Evolutionary conservation across 2,329 filamentous ascomycete species (phyloP).

Genomic region (Alternaria rosae): DNA sequence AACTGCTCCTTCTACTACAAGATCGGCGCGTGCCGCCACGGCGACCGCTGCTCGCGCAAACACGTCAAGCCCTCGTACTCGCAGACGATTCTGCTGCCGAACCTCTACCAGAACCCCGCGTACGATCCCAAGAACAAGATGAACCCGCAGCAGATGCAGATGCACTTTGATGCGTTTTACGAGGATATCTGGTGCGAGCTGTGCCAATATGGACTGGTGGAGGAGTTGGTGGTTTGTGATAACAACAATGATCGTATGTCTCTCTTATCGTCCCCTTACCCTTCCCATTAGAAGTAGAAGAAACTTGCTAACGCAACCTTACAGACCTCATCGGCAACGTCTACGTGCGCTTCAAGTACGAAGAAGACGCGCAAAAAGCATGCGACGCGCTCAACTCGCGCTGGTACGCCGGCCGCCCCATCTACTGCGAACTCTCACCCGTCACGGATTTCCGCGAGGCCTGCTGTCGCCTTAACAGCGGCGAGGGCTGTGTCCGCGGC

Average conservation of each 20-base stretch:
- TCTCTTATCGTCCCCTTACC: neutral
- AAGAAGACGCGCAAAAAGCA: slow-evolving; percentile 91
- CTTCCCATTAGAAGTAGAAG: too few relatives aligned
- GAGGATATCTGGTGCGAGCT: slow-evolving; percentile 99
- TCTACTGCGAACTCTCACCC: slow-evolving; percentile 96
- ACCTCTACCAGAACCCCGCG: slow-evolving; percentile 98
- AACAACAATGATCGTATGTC: slow-evolving; percentile 95
- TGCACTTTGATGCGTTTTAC: slow-evolving; percentile 99
- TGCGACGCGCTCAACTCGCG: slow-evolving; percentile 93
- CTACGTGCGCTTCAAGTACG: slow-evolving; percentile 99
- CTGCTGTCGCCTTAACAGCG: slow-evolving; percentile 91
- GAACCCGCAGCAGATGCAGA: slow-evolving; percentile 94
- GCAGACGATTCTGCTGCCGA: slow-evolving; percentile 96
- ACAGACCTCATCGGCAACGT: slow-evolving; percentile 96
- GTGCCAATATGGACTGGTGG: slow-evolving; percentile 95
- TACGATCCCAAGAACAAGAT: slow-evolving; percentile 98
- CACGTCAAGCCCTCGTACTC: slow-evolving; percentile 99
- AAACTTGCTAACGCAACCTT: slow-evolving; percentile 9
- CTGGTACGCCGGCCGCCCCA: slow-evolving; percentile 96
- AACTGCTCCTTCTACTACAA: slow-evolving; percentile 99
- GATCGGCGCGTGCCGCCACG: slow-evolving; percentile 97
- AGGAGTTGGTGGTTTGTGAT: slow-evolving; percentile 98
- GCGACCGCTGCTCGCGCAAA: slow-evolving; percentile 96
- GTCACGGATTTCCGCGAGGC: slow-evolving; percentile 99
- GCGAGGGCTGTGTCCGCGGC: slow-evolving; percentile 93